These are phyloP conservation scores for Blastomyces gilchristii DNA, from an alignment of 2,329 filamentous ascomycete genomes.

Conservation along the genomic window DNA sequence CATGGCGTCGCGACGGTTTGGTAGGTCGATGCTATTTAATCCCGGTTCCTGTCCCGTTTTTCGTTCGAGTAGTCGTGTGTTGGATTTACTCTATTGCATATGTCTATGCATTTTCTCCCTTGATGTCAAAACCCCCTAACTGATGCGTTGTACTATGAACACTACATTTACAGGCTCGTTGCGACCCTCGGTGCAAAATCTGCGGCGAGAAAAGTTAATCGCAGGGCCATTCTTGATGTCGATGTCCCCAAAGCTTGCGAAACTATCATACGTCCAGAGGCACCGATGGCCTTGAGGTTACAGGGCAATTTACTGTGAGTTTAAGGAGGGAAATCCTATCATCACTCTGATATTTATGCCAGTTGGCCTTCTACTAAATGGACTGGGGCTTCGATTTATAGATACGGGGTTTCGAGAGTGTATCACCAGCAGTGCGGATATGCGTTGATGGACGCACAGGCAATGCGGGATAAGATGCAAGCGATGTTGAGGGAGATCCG, in stretches of 20 bases:
- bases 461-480: constrained; percentile 62
- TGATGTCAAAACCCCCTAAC: neutral
- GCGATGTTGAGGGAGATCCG: constrained; percentile 51
- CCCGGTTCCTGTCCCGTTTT: neutral
- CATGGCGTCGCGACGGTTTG: constrained; percentile 94
- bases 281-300: constrained; percentile 78
- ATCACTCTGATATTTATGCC: neutral
- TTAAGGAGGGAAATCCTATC: neutral
- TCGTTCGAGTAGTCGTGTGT: neutral
- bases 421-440: constrained; percentile 82
- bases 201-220: constrained; percentile 60
- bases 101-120: neutral
- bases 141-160: neutral
- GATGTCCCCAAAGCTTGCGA: constrained; percentile 77
- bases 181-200: constrained; percentile 74
- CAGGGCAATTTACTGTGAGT: constrained; percentile 74
- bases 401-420: constrained; percentile 72
- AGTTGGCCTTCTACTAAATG: constrained; percentile 13
- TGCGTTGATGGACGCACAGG: constrained; percentile 68
- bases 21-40: constrained; percentile 40
- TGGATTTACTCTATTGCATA: neutral
- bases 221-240: constrained; percentile 80
- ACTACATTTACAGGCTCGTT: constrained; percentile 57
- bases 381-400: constrained; percentile 20
- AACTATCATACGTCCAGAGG: constrained; percentile 75